Percentiles rank a stretch among this genome's conserved stretches.
Conservation (phyloP, 331 rosid species). For the Acacia concinna region DNA sequence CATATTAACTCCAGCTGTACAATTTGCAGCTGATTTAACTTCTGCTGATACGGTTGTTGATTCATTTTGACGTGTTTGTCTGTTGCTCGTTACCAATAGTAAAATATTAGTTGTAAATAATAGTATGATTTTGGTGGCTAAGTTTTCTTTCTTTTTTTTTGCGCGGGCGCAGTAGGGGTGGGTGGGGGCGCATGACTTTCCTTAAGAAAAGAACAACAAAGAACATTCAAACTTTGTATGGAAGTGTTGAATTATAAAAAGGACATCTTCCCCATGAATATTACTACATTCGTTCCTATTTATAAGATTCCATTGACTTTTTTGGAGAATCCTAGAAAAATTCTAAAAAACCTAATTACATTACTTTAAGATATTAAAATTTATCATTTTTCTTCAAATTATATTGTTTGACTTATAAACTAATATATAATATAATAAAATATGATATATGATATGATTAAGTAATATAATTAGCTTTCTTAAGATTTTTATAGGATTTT, state of each 20-base stretch:
- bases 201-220: neutral
- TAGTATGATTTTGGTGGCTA: neutral
- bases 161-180: neutral
- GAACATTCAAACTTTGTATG: neutral
- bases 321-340: no score
- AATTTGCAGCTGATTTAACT: neutral
- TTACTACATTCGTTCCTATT: no score
- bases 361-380: no score
- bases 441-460: no score
- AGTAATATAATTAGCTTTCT: no score
- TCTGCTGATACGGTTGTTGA: neutral
- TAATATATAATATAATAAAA: no score
- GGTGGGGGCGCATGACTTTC: neutral
- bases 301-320: no score
- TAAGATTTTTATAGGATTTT: no score
- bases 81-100: neutral
- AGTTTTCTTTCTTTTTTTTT: neutral
- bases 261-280: neutral
- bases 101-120: neutral
- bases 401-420: no score
- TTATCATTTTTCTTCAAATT: no score
- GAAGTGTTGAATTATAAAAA: neutral
- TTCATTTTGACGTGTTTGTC: neutral
- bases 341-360: no score
- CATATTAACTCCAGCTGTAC: neutral